These are phyloP conservation scores for Waltergamsia citrina DNA, from an alignment of 2,329 filamentous ascomycete genomes.

Conservation along the genomic window DNA sequence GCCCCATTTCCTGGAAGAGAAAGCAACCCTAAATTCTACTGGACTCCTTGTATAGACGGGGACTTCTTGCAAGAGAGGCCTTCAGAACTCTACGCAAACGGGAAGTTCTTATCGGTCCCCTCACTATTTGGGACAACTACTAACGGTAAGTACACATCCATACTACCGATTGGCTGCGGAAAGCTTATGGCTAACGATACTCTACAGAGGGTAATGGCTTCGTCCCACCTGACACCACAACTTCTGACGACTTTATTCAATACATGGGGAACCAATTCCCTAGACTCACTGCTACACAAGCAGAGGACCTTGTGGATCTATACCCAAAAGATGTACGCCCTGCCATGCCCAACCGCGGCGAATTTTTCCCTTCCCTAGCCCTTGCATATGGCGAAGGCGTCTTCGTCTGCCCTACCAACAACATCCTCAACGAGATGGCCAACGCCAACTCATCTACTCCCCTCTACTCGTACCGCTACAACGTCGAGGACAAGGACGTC, in stretches of 20 bases:
- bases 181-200: neutral
- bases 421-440: constrained; percentile 21
- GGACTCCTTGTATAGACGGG: constrained; percentile 40
- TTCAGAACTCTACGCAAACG: constrained; percentile 26
- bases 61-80: constrained; percentile 31
- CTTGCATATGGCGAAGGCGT: constrained; percentile 34
- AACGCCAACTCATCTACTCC: constrained; percentile 6
- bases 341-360: constrained; percentile 23
- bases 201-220: constrained; percentile 35
- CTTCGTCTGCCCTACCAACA: constrained; percentile 32
- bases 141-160: constrained; percentile 22
- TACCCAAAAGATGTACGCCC: constrained; percentile 29
- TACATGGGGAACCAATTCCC: constrained; percentile 41
- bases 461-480: constrained; percentile 38
- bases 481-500: constrained; percentile 30
- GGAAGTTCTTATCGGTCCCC: constrained; percentile 32
- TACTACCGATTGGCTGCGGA: too few relatives aligned
- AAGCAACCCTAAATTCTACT: constrained; percentile 33
- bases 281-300: constrained; percentile 23
- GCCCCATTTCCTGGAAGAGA: constrained; percentile 27
- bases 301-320: constrained; percentile 20
- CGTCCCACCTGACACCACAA: constrained; percentile 23
- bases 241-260: constrained; percentile 18
- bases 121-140: constrained; percentile 33
- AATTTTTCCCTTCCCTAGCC: constrained; percentile 33